phyloP scores from a whole-genome alignment of 495 filamentous ascomycete genomes.

The Penicillium roqueforti region DNA sequence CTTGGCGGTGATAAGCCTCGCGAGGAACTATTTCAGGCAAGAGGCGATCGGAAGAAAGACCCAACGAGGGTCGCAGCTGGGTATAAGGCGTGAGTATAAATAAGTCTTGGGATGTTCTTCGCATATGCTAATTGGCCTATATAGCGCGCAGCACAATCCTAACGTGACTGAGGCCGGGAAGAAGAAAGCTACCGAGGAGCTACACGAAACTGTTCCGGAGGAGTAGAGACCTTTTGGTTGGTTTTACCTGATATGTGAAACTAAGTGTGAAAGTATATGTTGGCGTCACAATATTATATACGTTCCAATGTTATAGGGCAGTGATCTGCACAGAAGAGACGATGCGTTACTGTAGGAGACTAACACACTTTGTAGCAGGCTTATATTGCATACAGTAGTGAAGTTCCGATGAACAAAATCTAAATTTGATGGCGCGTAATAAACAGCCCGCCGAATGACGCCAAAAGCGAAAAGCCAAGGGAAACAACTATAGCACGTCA shows the following conservation, averaged over 20 bases:
- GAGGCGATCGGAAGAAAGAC: background rate
- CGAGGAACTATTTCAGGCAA: background rate
- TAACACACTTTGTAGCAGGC: too few relatives aligned
- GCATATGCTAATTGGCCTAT: background rate
- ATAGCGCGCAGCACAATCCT: background rate
- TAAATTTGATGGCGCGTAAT: conserved; percentile 26
- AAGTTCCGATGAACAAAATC: background rate
- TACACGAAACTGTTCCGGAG: background rate
- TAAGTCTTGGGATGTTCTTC: too few relatives aligned
- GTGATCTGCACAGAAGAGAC: too few relatives aligned
- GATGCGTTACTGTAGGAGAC: too few relatives aligned
- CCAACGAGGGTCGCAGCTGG: background rate
- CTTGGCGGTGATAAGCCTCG: background rate
- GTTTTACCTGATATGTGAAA: background rate
- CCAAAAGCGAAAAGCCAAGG: conserved; percentile 24
- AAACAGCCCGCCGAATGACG: conserved; percentile 26
- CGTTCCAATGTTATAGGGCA: too few relatives aligned
- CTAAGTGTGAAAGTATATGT: background rate
- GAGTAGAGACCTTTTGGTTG: background rate
- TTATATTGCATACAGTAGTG: too few relatives aligned
- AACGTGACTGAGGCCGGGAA: background rate
- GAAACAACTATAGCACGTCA: conserved; percentile 25
- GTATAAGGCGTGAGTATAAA: background rate
- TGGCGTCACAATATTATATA: too few relatives aligned
- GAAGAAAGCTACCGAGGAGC: background rate